Conservation (phyloP, 371 early-diverging fungal genomes). For the Mortierella sp. region DNA sequence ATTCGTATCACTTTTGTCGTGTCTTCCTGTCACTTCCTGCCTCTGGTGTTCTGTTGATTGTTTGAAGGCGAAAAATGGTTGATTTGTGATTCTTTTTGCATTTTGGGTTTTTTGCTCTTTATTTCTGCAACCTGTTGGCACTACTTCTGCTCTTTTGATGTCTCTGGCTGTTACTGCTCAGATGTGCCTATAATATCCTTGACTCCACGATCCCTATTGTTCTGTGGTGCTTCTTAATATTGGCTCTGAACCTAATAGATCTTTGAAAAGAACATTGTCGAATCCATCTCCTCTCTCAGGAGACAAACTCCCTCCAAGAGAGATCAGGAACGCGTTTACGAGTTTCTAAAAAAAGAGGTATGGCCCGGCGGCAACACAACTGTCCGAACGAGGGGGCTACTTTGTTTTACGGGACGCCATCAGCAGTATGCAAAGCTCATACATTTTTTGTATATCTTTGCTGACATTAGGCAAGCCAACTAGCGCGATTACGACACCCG, state of each 20-base stretch:
- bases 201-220: slow-evolving; percentile 6
- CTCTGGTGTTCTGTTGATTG: slow-evolving; percentile 6
- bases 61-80: too few species aligned
- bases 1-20: slow-evolving; percentile 62
- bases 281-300: slow-evolving; percentile 61
- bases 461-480: slow-evolving; percentile 68
- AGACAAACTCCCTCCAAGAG: slow-evolving; percentile 59
- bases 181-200: slow-evolving; percentile 25
- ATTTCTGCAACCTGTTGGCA: slow-evolving; percentile 6
- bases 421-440: too few species aligned
- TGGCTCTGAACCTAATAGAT: slow-evolving; percentile 58
- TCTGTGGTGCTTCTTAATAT: background rate
- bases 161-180: background rate
- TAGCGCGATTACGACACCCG: slow-evolving; percentile 87
- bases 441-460: too few species aligned
- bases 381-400: too few species aligned
- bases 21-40: slow-evolving; percentile 5
- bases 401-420: too few species aligned
- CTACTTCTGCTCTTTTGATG: slow-evolving; percentile 3
- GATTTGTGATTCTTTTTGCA: too few species aligned
- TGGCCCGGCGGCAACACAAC: too few species aligned
- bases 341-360: slow-evolving; percentile 75
- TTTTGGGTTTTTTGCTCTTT: background rate
- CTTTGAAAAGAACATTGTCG: slow-evolving; percentile 80
- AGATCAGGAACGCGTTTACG: slow-evolving; percentile 69